phyloP scores from a whole-genome alignment of 768 basidiomycete genomes.

The Boletus eberwhitei region DNA sequence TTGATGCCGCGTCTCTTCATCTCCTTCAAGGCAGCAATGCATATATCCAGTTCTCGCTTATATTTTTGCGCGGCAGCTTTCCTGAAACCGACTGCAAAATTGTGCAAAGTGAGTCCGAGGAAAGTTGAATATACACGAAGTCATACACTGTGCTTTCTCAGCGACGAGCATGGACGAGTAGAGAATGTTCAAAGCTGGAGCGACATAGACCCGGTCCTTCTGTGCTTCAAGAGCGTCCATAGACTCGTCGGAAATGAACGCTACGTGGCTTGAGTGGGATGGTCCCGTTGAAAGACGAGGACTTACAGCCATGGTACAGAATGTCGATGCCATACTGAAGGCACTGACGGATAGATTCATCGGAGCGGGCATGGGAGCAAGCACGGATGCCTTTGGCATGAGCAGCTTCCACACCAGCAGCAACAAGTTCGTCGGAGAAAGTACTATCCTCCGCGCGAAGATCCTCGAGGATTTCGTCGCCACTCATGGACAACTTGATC shows the following conservation, averaged over 20 bases:
- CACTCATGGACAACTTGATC: conserved; percentile 37
- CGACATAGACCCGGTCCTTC: conserved; percentile 34
- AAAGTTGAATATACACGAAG: neutral
- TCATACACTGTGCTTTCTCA: conserved; percentile 23
- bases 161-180: conserved; percentile 27
- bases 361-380: conserved; percentile 37
- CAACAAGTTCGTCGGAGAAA: conserved; percentile 33
- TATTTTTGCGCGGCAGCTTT: conserved; percentile 19
- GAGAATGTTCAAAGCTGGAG: conserved; percentile 32
- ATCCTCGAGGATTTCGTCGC: conserved; percentile 34
- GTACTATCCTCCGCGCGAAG: conserved; percentile 36
- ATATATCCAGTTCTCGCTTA: conserved; percentile 32
- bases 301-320: conserved; percentile 27
- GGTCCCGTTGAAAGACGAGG: neutral
- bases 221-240: conserved; percentile 37
- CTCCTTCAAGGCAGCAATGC: conserved; percentile 33
- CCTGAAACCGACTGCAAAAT: conserved; percentile 19
- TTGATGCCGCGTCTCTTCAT: conserved; percentile 37
- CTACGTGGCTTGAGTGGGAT: conserved; percentile 15
- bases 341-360: conserved; percentile 31
- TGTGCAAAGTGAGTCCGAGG: neutral
- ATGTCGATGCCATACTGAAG: conserved; percentile 37
- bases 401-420: conserved; percentile 34
- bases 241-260: conserved; percentile 35
- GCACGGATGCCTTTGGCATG: conserved; percentile 36